Base-by-base conservation (phyloP, 805 yeast species). In the Suhomyces emberorum region DNA sequence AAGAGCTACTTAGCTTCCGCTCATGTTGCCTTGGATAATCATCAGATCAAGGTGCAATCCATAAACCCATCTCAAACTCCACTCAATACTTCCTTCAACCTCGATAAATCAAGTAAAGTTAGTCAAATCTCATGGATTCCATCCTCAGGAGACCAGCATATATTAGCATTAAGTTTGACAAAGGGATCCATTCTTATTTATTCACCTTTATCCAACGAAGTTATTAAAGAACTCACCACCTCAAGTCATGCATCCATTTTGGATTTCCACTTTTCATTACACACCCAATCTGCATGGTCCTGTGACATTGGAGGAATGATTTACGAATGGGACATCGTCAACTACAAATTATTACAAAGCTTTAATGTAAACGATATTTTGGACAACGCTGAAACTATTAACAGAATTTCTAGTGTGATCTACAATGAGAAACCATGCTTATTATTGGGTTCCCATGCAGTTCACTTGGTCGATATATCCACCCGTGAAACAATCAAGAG, bases 1-100 rank as follows among this genome's bases (percentile, higher is more conserved):
- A 80, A 83, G n/a, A 65, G 73, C 29, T 72, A 70, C 51, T 70
- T 79, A 47, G 88, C 89, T 17, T 74, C 79, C 30, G 86, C 77
- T 1, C 63, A 77, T 15, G 75, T 77, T 23, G 82, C 87, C 1
- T 70, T 87, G 41, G 91, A 85, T 55, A 68, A 79, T 4, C 91
- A 83, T 51, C 77, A 79, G 45, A 62, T 87, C 25, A 69, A 80
- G 38, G 84, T 83, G 2, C 81, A 79, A 51, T 70, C 83, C 14
- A 51, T 69, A 3, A 57, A 58, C 25, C 51, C 69, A 9, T 67
- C 76, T 8, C 69, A 63, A 18, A 55, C 70, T 11, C 47, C 64
- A 22, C 52, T 76, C 20, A 69, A 72, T 45, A 59, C 70, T 24
- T 77, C 76, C 15, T 73, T 74, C 48, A 65, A 69, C 10, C 61